These are phyloP conservation scores for Cryptococcus jaspeensis DNA, from an alignment of 1,284 basidiomycete genomes.

Conservation along the genomic window DNA sequence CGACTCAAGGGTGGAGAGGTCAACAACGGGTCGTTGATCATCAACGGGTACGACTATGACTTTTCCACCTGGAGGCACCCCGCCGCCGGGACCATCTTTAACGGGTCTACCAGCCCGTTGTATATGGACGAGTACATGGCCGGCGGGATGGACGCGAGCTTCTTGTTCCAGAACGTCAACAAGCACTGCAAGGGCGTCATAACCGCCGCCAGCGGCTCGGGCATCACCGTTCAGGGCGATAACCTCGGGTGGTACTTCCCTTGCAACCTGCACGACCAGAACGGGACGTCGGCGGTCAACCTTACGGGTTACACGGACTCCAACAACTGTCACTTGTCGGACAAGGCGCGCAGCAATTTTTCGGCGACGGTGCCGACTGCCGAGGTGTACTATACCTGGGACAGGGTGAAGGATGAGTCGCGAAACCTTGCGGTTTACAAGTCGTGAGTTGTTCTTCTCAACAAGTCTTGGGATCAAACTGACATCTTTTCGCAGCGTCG, in stretches of 20 bases:
- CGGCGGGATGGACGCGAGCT: slow-evolving; percentile 82
- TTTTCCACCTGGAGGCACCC: slow-evolving; percentile 84
- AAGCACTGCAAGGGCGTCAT: slow-evolving; percentile 75
- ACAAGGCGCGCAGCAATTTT: slow-evolving; percentile 59
- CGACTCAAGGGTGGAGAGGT: slow-evolving; percentile 78
- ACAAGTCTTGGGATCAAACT: background rate
- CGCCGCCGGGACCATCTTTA: slow-evolving; percentile 61
- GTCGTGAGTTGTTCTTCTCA: slow-evolving; percentile 59
- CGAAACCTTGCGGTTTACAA: slow-evolving; percentile 90
- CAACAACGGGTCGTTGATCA: slow-evolving; percentile 77
- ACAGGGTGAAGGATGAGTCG: slow-evolving; percentile 65
- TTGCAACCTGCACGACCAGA: slow-evolving; percentile 82
- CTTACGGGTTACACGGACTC: slow-evolving; percentile 63
- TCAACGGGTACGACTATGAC: slow-evolving; percentile 92
- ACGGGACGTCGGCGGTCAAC: slow-evolving; percentile 65
- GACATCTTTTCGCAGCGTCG: slow-evolving; percentile 57
- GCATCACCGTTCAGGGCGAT: slow-evolving; percentile 59
- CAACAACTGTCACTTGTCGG: slow-evolving; percentile 71
- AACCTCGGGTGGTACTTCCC: slow-evolving; percentile 82
- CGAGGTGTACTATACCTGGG: slow-evolving; percentile 92
- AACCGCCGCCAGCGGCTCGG: slow-evolving; percentile 65
- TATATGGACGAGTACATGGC: slow-evolving; percentile 73
- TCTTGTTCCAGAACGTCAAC: slow-evolving; percentile 92
- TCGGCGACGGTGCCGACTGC: slow-evolving; percentile 59
- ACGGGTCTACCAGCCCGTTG: slow-evolving; percentile 78